Evolutionary conservation across 768 basidiomycete genomes (phyloP).

Genomic region (Omphalotus guepiniiformis): DNA sequence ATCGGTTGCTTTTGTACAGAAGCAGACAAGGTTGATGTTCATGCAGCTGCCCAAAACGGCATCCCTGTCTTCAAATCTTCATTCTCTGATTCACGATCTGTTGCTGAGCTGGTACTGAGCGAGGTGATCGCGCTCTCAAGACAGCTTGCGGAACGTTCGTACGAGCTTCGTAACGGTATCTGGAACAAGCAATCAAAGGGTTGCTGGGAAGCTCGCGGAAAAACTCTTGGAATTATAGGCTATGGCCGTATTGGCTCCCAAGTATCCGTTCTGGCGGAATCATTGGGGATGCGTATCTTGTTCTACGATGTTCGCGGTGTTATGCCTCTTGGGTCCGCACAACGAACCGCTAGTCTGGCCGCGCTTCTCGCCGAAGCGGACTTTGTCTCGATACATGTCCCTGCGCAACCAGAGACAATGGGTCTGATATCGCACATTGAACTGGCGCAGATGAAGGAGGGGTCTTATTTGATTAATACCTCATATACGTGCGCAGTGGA

Average conservation of each 20-base stretch:
- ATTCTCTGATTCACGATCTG: conserved; percentile 97
- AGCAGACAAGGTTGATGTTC: conserved; percentile 94
- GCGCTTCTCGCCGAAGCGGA: conserved; percentile 76
- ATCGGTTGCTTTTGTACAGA: conserved; percentile 99
- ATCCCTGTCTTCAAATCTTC: conserved; percentile 99
- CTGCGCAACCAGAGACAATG: conserved; percentile 92
- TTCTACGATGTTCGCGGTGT: conserved; percentile 95
- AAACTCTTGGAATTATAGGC: conserved; percentile 96
- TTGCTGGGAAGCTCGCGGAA: conserved; percentile 98
- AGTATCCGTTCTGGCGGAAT: conserved; percentile 93
- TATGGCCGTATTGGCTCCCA: conserved; percentile 99
- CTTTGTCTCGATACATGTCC: conserved; percentile 95
- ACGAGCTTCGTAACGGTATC: conserved; percentile 81
- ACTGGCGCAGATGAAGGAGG: conserved; percentile 87
- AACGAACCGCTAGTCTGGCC: conserved; percentile 78
- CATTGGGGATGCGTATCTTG: conserved; percentile 92
- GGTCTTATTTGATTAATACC: conserved; percentile 96
- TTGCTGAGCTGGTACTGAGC: conserved; percentile 94
- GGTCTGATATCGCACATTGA: conserved; percentile 83
- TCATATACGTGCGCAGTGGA: conserved; percentile 94
- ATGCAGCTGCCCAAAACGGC: conserved; percentile 77
- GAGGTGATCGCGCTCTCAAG: conserved; percentile 94
- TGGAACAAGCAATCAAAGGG: conserved; percentile 99
- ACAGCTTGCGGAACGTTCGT: conserved; percentile 84
- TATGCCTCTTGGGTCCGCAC: conserved; percentile 95